A percentile compares a stretch with the other conserved stretches of the same genome.
These are phyloP conservation scores for Warburgia ugandensis DNA, from an alignment of 164 flowering plant genomes.

Conservation along the genomic window DNA sequence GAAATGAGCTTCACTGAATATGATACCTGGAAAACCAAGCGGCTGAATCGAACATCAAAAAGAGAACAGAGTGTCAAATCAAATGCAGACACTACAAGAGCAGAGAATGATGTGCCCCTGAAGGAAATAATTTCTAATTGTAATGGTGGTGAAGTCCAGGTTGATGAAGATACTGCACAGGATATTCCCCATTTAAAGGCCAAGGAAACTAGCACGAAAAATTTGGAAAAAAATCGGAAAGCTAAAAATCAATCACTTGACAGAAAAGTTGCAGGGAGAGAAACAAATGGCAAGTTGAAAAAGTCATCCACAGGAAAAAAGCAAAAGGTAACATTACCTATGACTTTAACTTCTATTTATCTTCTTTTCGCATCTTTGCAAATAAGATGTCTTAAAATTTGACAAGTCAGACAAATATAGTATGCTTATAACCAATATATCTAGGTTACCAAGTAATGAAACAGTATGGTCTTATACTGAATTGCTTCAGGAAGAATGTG, in stretches of 20 bases:
- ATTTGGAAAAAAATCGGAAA: conserved; percentile 19
- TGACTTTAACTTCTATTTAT: too few relatives aligned
- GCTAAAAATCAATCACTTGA: conserved; percentile 22
- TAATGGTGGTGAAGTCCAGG: conserved; percentile 3
- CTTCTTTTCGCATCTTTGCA: too few relatives aligned
- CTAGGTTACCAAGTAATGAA: too few relatives aligned
- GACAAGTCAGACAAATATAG: too few relatives aligned
- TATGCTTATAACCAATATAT: too few relatives aligned
- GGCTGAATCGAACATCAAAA: conserved; percentile 41
- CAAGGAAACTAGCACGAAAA: conserved; percentile 16
- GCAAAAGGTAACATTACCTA: conserved; percentile 43
- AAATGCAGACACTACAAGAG: conserved; percentile 10
- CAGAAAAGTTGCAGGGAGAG: conserved; percentile 28
- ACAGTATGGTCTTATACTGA: too few relatives aligned
- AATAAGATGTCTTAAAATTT: too few relatives aligned
- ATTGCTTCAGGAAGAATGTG: too few relatives aligned
- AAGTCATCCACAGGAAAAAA: conserved; percentile 51
- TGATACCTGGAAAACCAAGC: conserved; percentile 38
- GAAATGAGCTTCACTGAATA: conserved; percentile 43
- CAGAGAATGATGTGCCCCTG: conserved; percentile 1
- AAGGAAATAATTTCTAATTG: conserved; percentile 7
- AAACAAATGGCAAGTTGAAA: conserved; percentile 28
- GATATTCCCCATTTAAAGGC: conserved; percentile 17
- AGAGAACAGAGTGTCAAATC: conserved; percentile 26
- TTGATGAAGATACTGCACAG: conserved; percentile 18